Conservation (phyloP, 805 yeast genomes). For the Ogataea neopini region DNA sequence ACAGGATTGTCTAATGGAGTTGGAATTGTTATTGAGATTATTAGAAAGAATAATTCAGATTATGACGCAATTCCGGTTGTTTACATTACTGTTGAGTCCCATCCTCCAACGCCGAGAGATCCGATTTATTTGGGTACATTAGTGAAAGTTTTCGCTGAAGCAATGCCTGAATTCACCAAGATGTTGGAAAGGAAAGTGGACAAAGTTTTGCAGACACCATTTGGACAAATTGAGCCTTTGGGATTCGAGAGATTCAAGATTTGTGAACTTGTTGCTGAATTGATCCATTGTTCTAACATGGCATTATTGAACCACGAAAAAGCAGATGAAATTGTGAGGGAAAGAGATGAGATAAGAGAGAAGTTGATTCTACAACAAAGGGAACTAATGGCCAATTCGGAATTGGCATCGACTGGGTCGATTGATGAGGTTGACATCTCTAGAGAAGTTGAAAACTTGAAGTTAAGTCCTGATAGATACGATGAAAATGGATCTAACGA, state of each 20-base stretch:
- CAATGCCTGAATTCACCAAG: conserved; percentile 66
- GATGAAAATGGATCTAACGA: conserved; percentile 4
- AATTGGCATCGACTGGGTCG: conserved; percentile 31
- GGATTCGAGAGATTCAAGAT: conserved; percentile 92
- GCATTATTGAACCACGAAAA: conserved; percentile 75
- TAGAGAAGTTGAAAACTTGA: conserved; percentile 34
- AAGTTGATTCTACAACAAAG: conserved; percentile 43
- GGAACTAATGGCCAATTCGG: conserved; percentile 27
- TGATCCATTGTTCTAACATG: conserved; percentile 98
- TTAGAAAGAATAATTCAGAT: conserved; percentile 93
- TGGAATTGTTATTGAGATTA: conserved; percentile 90
- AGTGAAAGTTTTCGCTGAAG: conserved; percentile 72
- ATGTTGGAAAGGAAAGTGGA: conserved; percentile 48
- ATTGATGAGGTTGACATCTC: conserved; percentile 37
- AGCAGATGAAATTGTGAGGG: conserved; percentile 66
- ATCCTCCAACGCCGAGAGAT: conserved; percentile 91
- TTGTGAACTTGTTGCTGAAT: conserved; percentile 90
- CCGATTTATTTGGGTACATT: conserved; percentile 90
- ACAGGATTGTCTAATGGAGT: conserved; percentile 93
- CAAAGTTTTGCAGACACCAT: conserved; percentile 56
- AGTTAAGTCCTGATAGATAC: conserved; percentile 22
- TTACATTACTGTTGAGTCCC: conserved; percentile 77
- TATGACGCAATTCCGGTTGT: conserved; percentile 88
- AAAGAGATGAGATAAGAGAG: conserved; percentile 67
- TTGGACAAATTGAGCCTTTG: conserved; percentile 68